These are phyloP conservation scores for Pichia sp. DNA, from an alignment of 1,139 yeast species.

Conservation along the genomic window DNA sequence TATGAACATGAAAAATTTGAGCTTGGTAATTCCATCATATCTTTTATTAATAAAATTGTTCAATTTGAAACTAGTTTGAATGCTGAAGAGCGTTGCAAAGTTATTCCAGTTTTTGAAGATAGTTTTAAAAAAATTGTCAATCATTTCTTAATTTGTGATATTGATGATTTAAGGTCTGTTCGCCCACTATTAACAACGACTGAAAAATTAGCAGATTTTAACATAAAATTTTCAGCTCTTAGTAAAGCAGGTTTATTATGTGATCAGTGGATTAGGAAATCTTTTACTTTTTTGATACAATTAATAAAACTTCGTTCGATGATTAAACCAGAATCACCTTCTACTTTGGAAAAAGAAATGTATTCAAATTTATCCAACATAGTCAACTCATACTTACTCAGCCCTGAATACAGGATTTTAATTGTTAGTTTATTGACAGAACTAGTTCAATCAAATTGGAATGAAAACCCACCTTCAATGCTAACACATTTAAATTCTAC, in stretches of 20 bases:
- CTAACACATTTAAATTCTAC: conserved; percentile 71
- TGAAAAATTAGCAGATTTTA: conserved; percentile 36
- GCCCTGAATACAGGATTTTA: conserved; percentile 42
- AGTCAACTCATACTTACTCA: conserved; percentile 52
- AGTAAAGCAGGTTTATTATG: conserved; percentile 10
- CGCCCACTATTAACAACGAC: conserved; percentile 51
- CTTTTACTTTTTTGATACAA: conserved; percentile 38
- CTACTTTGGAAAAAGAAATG: conserved; percentile 58
- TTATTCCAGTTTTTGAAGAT: conserved; percentile 44
- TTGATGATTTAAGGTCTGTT: conserved; percentile 49
- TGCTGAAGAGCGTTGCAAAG: conserved; percentile 32
- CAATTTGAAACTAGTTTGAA: conserved; percentile 49
- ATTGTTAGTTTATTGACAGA: conserved; percentile 56
- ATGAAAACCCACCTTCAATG: conserved; percentile 61
- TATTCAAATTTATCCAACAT: conserved; percentile 53
- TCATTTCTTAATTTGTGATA: conserved; percentile 50
- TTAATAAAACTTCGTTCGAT: conserved; percentile 51
- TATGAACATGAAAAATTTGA: conserved; percentile 52
- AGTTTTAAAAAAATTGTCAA: conserved; percentile 47
- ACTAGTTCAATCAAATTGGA: conserved; percentile 59
- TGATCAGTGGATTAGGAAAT: conserved; percentile 39
- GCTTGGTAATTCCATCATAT: conserved; percentile 54
- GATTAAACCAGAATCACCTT: conserved; percentile 41
- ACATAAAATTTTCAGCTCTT: neutral
- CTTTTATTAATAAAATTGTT: conserved; percentile 51